A percentile compares a stretch with the other conserved stretches of the same genome.
phyloP scores from a whole-genome alignment of 495 filamentous ascomycete genomes.

The Podospora appendiculata region DNA sequence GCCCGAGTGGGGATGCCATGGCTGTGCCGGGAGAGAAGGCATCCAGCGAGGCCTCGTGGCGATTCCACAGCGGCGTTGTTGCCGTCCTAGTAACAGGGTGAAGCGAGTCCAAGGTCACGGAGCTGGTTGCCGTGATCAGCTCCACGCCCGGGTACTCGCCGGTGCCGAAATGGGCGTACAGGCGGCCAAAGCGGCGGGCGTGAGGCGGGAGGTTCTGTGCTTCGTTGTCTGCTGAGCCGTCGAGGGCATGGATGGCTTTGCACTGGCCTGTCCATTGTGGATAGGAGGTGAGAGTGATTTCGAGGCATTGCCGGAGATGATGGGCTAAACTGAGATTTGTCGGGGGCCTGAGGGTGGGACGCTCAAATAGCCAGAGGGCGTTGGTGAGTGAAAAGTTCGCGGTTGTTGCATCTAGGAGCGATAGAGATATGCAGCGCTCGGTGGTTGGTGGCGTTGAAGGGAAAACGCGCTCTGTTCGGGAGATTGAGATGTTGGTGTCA shows the following conservation, averaged over 20 bases:
- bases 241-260: not conserved
- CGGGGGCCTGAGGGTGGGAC: not conserved
- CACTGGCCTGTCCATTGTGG: not conserved
- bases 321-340: not conserved
- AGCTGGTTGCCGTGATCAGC: not conserved
- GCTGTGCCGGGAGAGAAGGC: not conserved
- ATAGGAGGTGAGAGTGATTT: not conserved
- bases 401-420: not conserved
- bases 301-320: not conserved
- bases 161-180: not conserved
- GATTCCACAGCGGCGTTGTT: not conserved
- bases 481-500: not conserved
- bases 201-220: not conserved
- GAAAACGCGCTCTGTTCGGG: not conserved
- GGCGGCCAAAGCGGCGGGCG: not conserved
- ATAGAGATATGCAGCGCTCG: not conserved
- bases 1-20: not conserved
- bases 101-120: not conserved
- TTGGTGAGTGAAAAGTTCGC: not conserved
- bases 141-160: not conserved
- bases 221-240: not conserved
- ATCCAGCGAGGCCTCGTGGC: not conserved
- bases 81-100: not conserved
- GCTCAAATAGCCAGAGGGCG: not conserved
- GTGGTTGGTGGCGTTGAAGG: not conserved